Percentiles rank a stretch among this genome's conserved stretches.
phyloP scores from a whole-genome alignment of 805 yeast genomes.

The Debaryomyces hansenii region DNA sequence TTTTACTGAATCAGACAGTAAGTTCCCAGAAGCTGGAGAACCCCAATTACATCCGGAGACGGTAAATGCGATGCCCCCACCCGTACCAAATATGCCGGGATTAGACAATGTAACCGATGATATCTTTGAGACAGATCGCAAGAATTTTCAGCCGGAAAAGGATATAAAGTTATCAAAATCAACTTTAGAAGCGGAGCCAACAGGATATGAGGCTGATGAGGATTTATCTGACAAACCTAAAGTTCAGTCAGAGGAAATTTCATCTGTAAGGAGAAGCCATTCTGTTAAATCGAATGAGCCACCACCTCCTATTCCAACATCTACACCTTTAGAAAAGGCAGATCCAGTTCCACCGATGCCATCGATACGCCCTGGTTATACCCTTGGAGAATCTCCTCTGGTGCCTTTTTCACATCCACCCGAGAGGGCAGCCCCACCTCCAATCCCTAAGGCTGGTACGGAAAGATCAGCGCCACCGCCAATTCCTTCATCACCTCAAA shows the following conservation, averaged over 20 bases:
- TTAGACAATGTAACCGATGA: neutral
- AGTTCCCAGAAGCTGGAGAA: slow-evolving; percentile 2
- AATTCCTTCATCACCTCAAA: slow-evolving; percentile 12
- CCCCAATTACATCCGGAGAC: neutral
- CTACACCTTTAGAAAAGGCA: slow-evolving; percentile 2
- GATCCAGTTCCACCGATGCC: slow-evolving; percentile 10
- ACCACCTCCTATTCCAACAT: slow-evolving; percentile 12
- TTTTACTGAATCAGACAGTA: slow-evolving; percentile 16
- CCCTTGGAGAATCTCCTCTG: slow-evolving; percentile 8
- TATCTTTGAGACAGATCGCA: neutral
- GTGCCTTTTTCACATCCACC: slow-evolving; percentile 13
- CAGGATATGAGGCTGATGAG: slow-evolving; percentile 76
- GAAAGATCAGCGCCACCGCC: slow-evolving; percentile 10
- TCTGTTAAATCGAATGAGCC: slow-evolving; percentile 2
- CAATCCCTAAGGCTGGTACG: neutral
- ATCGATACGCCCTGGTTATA: slow-evolving; percentile 8
- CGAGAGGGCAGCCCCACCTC: neutral
- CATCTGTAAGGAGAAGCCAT: neutral
- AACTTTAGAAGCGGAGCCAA: slow-evolving; percentile 27
- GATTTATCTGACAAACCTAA: slow-evolving; percentile 31
- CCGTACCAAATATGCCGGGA: neutral
- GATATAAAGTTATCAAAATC: slow-evolving; percentile 11
- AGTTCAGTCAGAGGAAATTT: slow-evolving; percentile 11
- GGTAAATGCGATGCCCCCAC: neutral
- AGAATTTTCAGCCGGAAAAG: slow-evolving; percentile 6